phyloP scores from a whole-genome alignment of 257 asterid genomes.

The Salvia miltiorrhiza region DNA sequence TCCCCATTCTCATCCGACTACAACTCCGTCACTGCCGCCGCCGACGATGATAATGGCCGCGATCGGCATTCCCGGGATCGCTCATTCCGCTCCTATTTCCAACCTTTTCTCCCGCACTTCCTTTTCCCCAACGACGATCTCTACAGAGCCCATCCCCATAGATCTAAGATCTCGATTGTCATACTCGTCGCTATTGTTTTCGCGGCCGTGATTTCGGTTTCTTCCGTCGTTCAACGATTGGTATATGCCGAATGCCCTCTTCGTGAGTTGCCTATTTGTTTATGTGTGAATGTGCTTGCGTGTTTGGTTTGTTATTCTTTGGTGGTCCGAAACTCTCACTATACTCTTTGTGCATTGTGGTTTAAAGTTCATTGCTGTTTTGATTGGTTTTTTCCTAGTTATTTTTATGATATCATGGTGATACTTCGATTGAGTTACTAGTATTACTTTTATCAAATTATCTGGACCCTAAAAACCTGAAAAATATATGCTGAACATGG shows the following conservation, averaged over 20 bases:
- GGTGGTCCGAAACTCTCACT: not conserved
- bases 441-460: not conserved
- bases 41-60: slow-evolving; percentile 54
- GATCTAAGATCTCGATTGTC: slow-evolving; percentile 60
- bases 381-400: not conserved
- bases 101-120: slow-evolving; percentile 47
- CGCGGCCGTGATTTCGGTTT: slow-evolving; percentile 46
- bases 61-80: slow-evolving; percentile 82
- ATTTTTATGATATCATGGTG: not conserved
- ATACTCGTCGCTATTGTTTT: slow-evolving; percentile 41
- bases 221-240: slow-evolving; percentile 58
- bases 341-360: not conserved
- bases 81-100: slow-evolving; percentile 48
- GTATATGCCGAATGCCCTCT: slow-evolving; percentile 40
- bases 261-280: slow-evolving; percentile 10
- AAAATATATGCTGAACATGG: not conserved
- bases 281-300: slow-evolving; percentile 18
- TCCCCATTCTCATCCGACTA: slow-evolving; percentile 57
- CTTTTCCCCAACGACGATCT: slow-evolving; percentile 56
- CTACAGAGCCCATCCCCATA: slow-evolving; percentile 45
- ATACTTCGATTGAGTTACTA: not conserved
- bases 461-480: not conserved
- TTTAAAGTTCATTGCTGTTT: slow-evolving; percentile 5
- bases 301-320: not conserved
- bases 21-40: slow-evolving; percentile 29